Conservation (phyloP, 1,284 basidiomycete genomes). For the Irpex sp. region DNA sequence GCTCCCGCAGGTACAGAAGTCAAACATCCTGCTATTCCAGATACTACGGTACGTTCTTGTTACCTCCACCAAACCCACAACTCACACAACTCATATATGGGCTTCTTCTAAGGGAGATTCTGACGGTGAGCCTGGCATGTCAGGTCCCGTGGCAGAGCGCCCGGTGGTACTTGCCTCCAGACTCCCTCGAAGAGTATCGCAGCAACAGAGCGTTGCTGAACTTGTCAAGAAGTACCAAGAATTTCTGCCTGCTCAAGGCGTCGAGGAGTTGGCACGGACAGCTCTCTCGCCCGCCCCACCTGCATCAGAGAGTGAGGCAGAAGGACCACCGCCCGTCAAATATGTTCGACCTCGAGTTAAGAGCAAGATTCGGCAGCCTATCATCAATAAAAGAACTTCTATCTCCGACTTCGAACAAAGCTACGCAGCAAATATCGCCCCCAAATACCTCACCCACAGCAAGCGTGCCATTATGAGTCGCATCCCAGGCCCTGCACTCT, state of each 20-base stretch:
- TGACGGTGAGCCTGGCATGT: constrained; percentile 3
- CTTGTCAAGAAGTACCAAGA: constrained; percentile 83
- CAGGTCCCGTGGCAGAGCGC: neutral
- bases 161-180: constrained; percentile 43
- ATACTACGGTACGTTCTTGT: neutral
- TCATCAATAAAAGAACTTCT: constrained; percentile 52
- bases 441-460: constrained; percentile 55
- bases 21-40: neutral
- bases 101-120: neutral
- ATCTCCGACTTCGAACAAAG: constrained; percentile 85
- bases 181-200: constrained; percentile 61
- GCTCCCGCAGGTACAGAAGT: constrained; percentile 34
- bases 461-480: constrained; percentile 43
- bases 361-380: constrained; percentile 43
- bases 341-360: constrained; percentile 35
- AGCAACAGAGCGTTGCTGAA: constrained; percentile 75
- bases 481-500: constrained; percentile 47
- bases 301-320: constrained; percentile 71
- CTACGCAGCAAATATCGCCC: constrained; percentile 85
- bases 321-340: constrained; percentile 34
- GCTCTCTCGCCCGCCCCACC: constrained; percentile 55
- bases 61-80: neutral
- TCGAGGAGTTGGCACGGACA: constrained; percentile 65
- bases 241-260: constrained; percentile 65
- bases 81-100: neutral